These are phyloP conservation scores for Phycomyces blakesleeanus DNA, from an alignment of 192 early-diverging fungal species.

Conservation along the genomic window DNA sequence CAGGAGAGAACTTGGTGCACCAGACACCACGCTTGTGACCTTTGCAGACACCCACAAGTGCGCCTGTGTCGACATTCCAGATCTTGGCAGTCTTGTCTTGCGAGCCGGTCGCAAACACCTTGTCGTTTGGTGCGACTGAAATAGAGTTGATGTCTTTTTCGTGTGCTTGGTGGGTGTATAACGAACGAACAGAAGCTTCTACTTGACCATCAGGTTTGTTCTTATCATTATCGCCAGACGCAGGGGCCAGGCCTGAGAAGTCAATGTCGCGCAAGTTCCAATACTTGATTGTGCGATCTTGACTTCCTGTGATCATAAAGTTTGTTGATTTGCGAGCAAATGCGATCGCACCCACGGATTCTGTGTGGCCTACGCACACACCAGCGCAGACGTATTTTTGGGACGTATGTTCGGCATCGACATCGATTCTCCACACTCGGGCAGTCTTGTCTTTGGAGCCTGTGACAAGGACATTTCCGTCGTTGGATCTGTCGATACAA, in stretches of 20 bases:
- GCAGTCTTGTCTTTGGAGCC: constrained; percentile 93
- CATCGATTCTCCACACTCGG: constrained; percentile 73
- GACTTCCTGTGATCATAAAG: constrained; percentile 83
- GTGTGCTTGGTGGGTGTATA: constrained; percentile 91
- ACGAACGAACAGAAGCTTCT: constrained; percentile 54
- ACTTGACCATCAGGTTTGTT: no score
- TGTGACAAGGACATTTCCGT: constrained; percentile 70
- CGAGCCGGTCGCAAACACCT: constrained; percentile 87
- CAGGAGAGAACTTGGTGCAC: constrained; percentile 90
- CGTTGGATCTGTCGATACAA: constrained; percentile 64
- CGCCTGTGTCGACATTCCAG: constrained; percentile 83
- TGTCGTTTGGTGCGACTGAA: constrained; percentile 85
- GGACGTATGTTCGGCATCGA: constrained; percentile 47
- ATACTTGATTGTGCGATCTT: constrained; percentile 93
- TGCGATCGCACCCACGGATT: constrained; percentile 86
- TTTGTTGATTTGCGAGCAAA: constrained; percentile 60
- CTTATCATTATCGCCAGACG: no score
- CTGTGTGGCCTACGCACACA: constrained; percentile 84
- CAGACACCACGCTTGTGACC: constrained; percentile 97
- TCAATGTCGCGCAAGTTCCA: constrained; percentile 77
- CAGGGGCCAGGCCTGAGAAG: constrained; percentile 30
- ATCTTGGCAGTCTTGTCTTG: constrained; percentile 95
- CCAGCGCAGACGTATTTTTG: constrained; percentile 59
- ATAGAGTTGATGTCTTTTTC: constrained; percentile 97
- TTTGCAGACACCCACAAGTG: constrained; percentile 70